Percentiles rank a stretch among this genome's conserved stretches.
phyloP scores from a whole-genome alignment of 129 eudicot genomes.

The Ambrosia trifida region DNA sequence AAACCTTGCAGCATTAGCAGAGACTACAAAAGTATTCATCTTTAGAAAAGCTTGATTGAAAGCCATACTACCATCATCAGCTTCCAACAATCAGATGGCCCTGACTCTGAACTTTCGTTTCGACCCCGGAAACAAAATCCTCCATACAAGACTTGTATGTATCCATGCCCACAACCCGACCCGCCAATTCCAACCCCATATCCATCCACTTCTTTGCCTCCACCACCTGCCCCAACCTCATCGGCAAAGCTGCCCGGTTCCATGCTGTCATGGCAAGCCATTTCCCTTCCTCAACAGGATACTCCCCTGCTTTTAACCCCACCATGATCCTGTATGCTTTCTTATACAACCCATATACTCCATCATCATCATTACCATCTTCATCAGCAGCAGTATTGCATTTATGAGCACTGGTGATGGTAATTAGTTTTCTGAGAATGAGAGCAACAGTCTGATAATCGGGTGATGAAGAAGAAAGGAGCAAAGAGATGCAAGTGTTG shows the following conservation, averaged over 20 bases:
- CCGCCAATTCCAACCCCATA: constrained; percentile 74
- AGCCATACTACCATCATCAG: constrained; percentile 30
- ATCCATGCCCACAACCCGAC: constrained; percentile 78
- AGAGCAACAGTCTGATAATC: constrained; percentile 75
- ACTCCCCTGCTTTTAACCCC: constrained; percentile 82
- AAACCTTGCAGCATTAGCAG: background rate
- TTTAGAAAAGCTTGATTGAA: background rate
- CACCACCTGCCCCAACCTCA: constrained; percentile 68
- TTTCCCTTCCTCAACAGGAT: constrained; percentile 86
- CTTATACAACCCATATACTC: constrained; percentile 63
- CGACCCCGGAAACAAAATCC: constrained; percentile 65
- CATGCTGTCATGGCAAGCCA: constrained; percentile 96
- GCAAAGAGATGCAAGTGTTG: constrained; percentile 58
- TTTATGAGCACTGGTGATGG: constrained; percentile 39
- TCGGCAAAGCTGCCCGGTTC: constrained; percentile 86
- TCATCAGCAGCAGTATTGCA: constrained; percentile 42
- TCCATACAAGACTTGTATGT: constrained; percentile 85
- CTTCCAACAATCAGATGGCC: constrained; percentile 34
- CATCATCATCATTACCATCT: constrained; percentile 44
- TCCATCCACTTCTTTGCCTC: constrained; percentile 86
- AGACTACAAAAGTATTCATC: constrained; percentile 10
- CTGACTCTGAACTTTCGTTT: constrained; percentile 47
- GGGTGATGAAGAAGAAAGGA: constrained; percentile 76
- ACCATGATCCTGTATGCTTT: constrained; percentile 92
- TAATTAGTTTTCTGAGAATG: constrained; percentile 63